phyloP scores from a whole-genome alignment of 192 early-diverging fungal species.

The Gaertneriomyces sp. region DNA sequence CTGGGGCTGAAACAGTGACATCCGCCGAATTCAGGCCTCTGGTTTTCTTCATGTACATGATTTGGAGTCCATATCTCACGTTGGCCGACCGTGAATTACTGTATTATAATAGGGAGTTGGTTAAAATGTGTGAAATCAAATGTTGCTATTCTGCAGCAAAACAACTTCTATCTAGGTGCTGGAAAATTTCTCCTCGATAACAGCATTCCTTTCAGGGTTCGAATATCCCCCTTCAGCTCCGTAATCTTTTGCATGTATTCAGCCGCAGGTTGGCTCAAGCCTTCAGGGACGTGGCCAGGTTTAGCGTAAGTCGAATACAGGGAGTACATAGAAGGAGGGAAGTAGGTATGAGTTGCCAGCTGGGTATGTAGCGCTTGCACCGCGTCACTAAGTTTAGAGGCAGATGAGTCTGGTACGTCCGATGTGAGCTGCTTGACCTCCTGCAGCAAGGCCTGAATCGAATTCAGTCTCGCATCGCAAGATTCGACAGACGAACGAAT shows the following conservation, averaged over 20 bases:
- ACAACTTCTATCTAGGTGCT: neutral
- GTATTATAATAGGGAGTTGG: too few species aligned
- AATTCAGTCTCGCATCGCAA: neutral
- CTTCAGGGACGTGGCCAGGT: neutral
- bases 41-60: too few species aligned
- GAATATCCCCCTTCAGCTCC: slow-evolving; percentile 31
- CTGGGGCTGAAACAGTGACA: slow-evolving; percentile 16
- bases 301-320: slow-evolving; percentile 18
- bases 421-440: neutral
- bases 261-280: neutral
- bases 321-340: slow-evolving; percentile 7
- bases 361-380: slow-evolving; percentile 1
- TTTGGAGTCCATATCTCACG: too few species aligned
- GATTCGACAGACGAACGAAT: neutral
- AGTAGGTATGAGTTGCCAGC: slow-evolving; percentile 14
- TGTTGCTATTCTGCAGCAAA: too few species aligned
- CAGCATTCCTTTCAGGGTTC: slow-evolving; percentile 36
- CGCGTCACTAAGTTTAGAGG: neutral
- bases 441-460: neutral
- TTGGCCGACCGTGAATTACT: too few species aligned
- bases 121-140: too few species aligned
- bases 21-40: too few species aligned
- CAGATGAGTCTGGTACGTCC: neutral
- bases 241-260: slow-evolving; percentile 10
- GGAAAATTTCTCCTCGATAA: slow-evolving; percentile 31